Base-by-base conservation (phyloP, 2,329 filamentous ascomycete species). In the Fusarium armeniacum region DNA sequence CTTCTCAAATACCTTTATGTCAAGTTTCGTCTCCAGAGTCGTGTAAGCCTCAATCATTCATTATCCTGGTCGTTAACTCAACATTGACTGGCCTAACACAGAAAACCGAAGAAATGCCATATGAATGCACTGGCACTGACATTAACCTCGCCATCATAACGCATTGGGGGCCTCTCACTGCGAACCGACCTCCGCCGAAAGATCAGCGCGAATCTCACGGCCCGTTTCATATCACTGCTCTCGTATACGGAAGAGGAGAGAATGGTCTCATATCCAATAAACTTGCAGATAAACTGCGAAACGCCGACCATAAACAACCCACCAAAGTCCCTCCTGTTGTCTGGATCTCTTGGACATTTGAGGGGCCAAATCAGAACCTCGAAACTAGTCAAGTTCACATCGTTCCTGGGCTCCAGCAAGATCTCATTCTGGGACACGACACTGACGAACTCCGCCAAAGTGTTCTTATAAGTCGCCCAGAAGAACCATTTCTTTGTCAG, bases 321-420 rank as follows among this genome's bases (percentile, higher is more conserved):
- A 38, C 12, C 3, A 26, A 22, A 5, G 16, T 51, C 3, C 44
- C 62, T 13, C 44, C 52, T 24, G 24, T 52, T 18, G 45, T 65
- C 11, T 57, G 44, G 24, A 65, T 65, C 16, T 61, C 55, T 3
- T 66, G 54, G 47, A 15, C 47, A 8, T n/a, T 45, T 5, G 38
- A 40, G 7, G 62, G 62, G 0, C 38, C 38, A 18, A 20, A 50
- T 11, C 47, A 62, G 28, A 30, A 45, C 28, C 35, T 66, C 16
- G 44, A 66, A 18, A 66, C 47, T 8, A 66, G 55, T 16, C 47
- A 54, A 16, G 62, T 56, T n/a, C 55, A 50, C 7, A 22, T 66
- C 18, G 30, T 55, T 38, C 55, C 55, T 26, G 63, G n/a, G 5
- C n/a, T 66, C 20, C 13, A 66, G 13, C 55, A 66, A 5, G 63